Evolutionary conservation across 2,329 filamentous ascomycete species (phyloP).

Genomic region (Zasmidium citrigriseum): DNA sequence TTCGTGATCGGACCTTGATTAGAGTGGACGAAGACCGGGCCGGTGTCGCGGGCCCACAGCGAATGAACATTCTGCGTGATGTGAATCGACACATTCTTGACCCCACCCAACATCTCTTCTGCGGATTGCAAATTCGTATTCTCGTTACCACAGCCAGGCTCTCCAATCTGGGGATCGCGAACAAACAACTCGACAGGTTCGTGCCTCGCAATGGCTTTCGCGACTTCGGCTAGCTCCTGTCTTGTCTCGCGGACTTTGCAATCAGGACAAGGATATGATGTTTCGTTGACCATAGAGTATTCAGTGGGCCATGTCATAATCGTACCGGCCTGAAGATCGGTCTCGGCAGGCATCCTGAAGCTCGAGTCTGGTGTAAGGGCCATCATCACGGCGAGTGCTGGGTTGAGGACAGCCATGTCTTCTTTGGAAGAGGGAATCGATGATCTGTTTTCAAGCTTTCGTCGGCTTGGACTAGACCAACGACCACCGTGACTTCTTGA

Average conservation of each 20-base stretch:
- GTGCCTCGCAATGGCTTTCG: conserved; percentile 13
- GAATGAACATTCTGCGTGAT: conserved; percentile 11
- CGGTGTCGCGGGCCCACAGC: conserved; percentile 22
- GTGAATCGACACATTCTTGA: conserved; percentile 8
- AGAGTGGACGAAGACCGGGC: conserved; percentile 19
- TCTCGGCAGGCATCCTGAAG: conserved; percentile 14
- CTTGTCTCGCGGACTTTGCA: conserved; percentile 6
- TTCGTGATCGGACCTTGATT: conserved; percentile 6
- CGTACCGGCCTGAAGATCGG: conserved; percentile 10
- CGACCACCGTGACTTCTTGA: too few relatives aligned
- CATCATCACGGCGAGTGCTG: not conserved
- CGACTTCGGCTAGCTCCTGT: conserved; percentile 9
- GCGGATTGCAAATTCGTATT: conserved; percentile 6
- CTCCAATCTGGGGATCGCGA: not conserved
- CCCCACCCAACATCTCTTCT: conserved; percentile 4
- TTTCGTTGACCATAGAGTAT: conserved; percentile 6
- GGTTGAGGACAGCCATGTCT: not conserved
- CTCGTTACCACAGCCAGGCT: not conserved
- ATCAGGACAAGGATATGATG: conserved; percentile 1
- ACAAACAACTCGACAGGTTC: conserved; percentile 15
- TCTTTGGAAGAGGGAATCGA: not conserved
- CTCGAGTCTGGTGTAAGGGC: not conserved
- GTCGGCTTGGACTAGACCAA: too few relatives aligned
- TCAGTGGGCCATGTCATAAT: conserved; percentile 16
- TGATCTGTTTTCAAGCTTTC: not conserved